These are phyloP conservation scores for Monilinia fructicola DNA, from an alignment of 2,329 filamentous ascomycete genomes.

Conservation along the genomic window DNA sequence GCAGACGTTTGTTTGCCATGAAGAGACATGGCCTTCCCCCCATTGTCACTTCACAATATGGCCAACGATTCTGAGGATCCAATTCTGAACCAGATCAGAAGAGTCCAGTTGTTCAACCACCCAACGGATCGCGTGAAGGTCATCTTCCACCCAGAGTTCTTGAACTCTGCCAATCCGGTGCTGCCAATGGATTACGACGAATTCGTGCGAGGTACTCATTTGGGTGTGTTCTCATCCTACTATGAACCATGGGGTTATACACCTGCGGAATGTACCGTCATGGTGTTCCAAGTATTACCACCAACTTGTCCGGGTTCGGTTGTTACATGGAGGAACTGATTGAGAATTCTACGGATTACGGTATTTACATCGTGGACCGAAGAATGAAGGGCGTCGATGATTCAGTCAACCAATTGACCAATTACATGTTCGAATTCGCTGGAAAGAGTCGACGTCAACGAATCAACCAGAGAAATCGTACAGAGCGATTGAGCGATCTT, in stretches of 20 bases:
- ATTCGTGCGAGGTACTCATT: slow-evolving; percentile 93
- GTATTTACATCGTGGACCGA: slow-evolving; percentile 98
- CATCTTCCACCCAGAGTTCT: slow-evolving; percentile 95
- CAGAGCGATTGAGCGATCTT: slow-evolving; percentile 89
- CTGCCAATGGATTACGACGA: slow-evolving; percentile 96
- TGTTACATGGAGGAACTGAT: slow-evolving; percentile 99
- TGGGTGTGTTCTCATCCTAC: slow-evolving; percentile 95
- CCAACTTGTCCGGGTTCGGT: slow-evolving; percentile 94
- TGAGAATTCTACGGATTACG: slow-evolving; percentile 96
- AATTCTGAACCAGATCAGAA: slow-evolving; percentile 90
- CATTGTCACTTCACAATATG: slow-evolving; percentile 98
- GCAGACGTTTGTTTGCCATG: slow-evolving; percentile 92
- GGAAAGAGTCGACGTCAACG: slow-evolving; percentile 92
- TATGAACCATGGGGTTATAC: slow-evolving; percentile 99
- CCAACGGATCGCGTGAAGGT: slow-evolving; percentile 94
- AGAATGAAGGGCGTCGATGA: slow-evolving; percentile 95
- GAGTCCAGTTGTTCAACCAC: slow-evolving; percentile 96
- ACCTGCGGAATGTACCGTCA: slow-evolving; percentile 95
- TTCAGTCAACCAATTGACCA: slow-evolving; percentile 90
- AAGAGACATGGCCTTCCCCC: slow-evolving; percentile 87
- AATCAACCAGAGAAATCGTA: slow-evolving; percentile 98
- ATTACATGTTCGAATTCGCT: slow-evolving; percentile 92
- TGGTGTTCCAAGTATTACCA: slow-evolving; percentile 98
- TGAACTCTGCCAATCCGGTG: slow-evolving; percentile 93
- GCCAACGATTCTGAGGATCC: slow-evolving; percentile 90